These are phyloP conservation scores for Trapa bicornis DNA, from an alignment of 345 rosid species.

Conservation along the genomic window DNA sequence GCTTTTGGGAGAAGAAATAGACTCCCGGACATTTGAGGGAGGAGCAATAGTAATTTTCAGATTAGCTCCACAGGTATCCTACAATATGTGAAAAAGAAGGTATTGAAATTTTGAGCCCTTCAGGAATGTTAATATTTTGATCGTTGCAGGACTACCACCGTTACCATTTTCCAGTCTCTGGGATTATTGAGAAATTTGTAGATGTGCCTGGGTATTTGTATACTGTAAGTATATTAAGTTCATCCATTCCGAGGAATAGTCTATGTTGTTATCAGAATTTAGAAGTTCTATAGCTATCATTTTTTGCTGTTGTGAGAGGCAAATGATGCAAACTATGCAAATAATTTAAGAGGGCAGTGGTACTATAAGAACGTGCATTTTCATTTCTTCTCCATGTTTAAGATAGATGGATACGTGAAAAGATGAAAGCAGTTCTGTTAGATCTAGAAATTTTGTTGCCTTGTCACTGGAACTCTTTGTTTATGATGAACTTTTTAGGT, in stretches of 20 bases:
- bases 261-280: background rate
- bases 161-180: slow-evolving; percentile 79
- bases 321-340: background rate
- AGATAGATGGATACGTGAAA: background rate
- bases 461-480: background rate
- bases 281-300: background rate
- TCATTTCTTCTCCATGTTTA: background rate
- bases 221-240: slow-evolving; percentile 35
- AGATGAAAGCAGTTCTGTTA: background rate
- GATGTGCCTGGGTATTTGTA: slow-evolving; percentile 66
- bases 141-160: slow-evolving; percentile 72
- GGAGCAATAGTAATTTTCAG: slow-evolving; percentile 78
- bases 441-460: background rate
- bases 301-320: background rate
- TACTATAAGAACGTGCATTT: background rate
- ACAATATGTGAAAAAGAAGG: background rate
- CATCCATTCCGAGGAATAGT: background rate
- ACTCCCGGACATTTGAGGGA: slow-evolving; percentile 41
- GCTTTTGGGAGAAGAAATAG: slow-evolving; percentile 54
- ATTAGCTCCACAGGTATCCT: slow-evolving; percentile 80
- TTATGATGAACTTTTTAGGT: slow-evolving; percentile 30
- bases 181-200: slow-evolving; percentile 47
- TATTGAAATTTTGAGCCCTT: slow-evolving; percentile 1
- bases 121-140: background rate
- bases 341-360: background rate